A percentile compares a stretch with the other conserved stretches of the same genome.
Evolutionary conservation across 768 basidiomycete species (phyloP).

Genomic region (Termitomyces sp.): DNA sequence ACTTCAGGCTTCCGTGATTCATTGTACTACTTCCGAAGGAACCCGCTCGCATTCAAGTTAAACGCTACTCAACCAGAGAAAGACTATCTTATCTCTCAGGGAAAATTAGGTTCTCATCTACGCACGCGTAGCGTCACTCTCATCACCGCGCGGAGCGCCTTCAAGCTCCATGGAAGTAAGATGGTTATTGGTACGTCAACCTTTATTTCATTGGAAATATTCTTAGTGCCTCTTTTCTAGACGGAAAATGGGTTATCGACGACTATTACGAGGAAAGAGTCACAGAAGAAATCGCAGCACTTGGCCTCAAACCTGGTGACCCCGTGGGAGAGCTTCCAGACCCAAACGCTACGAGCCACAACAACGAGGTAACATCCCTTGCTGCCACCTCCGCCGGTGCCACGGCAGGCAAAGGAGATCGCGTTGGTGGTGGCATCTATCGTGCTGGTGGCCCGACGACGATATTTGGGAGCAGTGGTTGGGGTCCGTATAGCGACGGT

Average conservation of each 20-base stretch:
- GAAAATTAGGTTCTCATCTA: slow-evolving; percentile 84
- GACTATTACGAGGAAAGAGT: slow-evolving; percentile 94
- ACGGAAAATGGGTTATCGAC: slow-evolving; percentile 88
- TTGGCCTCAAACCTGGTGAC: slow-evolving; percentile 79
- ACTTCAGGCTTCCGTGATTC: slow-evolving; percentile 96
- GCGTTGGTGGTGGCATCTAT: slow-evolving; percentile 63
- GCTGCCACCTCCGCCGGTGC: slow-evolving; percentile 29
- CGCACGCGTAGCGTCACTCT: slow-evolving; percentile 91
- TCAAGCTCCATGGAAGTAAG: slow-evolving; percentile 90
- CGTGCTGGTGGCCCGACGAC: slow-evolving; percentile 92
- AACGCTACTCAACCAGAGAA: slow-evolving; percentile 88
- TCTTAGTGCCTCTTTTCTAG: slow-evolving; percentile 37
- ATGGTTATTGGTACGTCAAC: slow-evolving; percentile 68
- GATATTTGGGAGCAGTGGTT: slow-evolving; percentile 77
- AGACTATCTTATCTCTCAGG: slow-evolving; percentile 83
- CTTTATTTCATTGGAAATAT: background rate
- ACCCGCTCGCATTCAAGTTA: slow-evolving; percentile 85
- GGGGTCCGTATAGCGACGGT: slow-evolving; percentile 86
- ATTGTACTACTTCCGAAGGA: slow-evolving; percentile 95
- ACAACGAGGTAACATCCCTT: slow-evolving; percentile 34
- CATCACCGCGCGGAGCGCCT: slow-evolving; percentile 87
- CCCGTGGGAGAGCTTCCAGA: slow-evolving; percentile 80
- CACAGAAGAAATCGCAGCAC: slow-evolving; percentile 68
- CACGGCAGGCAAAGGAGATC: slow-evolving; percentile 32
- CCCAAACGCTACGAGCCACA: slow-evolving; percentile 50